phyloP scores from a whole-genome alignment of 2,329 filamentous ascomycete species.

The Neonectria neomacrospora region DNA sequence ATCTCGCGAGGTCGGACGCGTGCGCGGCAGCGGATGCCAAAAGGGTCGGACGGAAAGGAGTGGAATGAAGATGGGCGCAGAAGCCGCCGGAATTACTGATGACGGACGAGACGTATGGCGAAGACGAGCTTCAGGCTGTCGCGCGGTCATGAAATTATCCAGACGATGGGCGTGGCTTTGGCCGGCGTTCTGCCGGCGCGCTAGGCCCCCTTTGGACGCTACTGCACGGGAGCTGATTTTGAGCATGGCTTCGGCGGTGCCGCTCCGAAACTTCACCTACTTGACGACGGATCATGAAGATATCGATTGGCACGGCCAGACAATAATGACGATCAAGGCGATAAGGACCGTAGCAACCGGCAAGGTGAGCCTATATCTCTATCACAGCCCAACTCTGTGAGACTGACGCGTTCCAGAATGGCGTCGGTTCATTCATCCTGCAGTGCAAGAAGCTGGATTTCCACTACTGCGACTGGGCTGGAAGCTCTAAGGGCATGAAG shows the following conservation, averaged over 20 bases:
- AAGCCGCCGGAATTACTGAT: constrained; percentile 25
- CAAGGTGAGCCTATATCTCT: constrained; percentile 56
- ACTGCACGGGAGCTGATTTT: constrained; percentile 42
- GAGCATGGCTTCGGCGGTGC: constrained; percentile 29
- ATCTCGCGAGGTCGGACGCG: constrained; percentile 61
- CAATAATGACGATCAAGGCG: constrained; percentile 66
- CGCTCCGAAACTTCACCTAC: constrained; percentile 34
- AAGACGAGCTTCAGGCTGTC: constrained; percentile 33
- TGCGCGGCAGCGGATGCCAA: constrained; percentile 13
- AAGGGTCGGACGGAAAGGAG: constrained; percentile 18
- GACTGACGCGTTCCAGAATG: constrained; percentile 72
- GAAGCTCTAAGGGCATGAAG: constrained; percentile 96
- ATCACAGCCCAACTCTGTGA: not conserved
- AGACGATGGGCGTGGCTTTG: constrained; percentile 23
- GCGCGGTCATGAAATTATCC: constrained; percentile 44
- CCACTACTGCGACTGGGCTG: constrained; percentile 96
- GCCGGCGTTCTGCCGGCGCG: constrained; percentile 38
- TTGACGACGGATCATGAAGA: constrained; percentile 44
- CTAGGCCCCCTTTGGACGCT: constrained; percentile 43
- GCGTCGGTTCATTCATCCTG: constrained; percentile 94
- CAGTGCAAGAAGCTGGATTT: constrained; percentile 97
- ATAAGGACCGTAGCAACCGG: constrained; percentile 63
- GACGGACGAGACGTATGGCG: constrained; percentile 23
- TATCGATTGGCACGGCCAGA: constrained; percentile 45
- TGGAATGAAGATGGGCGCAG: constrained; percentile 27